Evolutionary conservation across 2,329 filamentous ascomycete species (phyloP).

Genomic region (Boeremia lycopersici): DNA sequence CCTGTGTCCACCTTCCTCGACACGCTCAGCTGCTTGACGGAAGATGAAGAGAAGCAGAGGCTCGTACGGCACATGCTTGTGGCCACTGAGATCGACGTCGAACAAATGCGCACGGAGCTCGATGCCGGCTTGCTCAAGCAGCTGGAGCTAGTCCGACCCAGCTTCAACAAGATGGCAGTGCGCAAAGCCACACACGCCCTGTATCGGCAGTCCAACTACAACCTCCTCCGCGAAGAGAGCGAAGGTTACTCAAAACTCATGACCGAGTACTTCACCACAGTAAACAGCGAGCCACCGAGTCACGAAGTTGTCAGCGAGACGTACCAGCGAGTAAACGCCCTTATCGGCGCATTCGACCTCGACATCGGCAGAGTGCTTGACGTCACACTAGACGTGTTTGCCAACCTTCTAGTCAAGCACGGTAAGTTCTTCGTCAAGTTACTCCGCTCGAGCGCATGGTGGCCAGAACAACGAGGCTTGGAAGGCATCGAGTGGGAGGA

Average conservation of each 20-base stretch:
- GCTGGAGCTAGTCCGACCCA: conserved; percentile 81
- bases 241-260: conserved; percentile 97
- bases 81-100: conserved; percentile 72
- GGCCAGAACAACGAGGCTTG: conserved; percentile 72
- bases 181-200: conserved; percentile 90
- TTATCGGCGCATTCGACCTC: conserved; percentile 96
- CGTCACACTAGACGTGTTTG: conserved; percentile 93
- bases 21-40: conserved; percentile 77
- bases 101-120: conserved; percentile 79
- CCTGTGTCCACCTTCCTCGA: conserved; percentile 75
- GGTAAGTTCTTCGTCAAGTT: conserved; percentile 95
- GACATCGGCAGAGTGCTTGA: conserved; percentile 95
- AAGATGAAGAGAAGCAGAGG: conserved; percentile 66
- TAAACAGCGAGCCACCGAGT: conserved; percentile 73
- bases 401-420: conserved; percentile 89
- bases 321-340: conserved; percentile 88
- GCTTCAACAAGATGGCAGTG: conserved; percentile 81
- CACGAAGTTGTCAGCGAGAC: conserved; percentile 80
- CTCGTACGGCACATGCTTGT: conserved; percentile 71
- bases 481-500: conserved; percentile 56
- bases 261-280: conserved; percentile 92
- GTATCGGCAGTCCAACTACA: conserved; percentile 97
- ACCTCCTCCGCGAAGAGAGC: conserved; percentile 90
- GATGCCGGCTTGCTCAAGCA: conserved; percentile 77
- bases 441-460: conserved; percentile 91